Conservation (phyloP, 495 filamentous ascomycete genomes). For the Thermochaetoides thermophila region DNA sequence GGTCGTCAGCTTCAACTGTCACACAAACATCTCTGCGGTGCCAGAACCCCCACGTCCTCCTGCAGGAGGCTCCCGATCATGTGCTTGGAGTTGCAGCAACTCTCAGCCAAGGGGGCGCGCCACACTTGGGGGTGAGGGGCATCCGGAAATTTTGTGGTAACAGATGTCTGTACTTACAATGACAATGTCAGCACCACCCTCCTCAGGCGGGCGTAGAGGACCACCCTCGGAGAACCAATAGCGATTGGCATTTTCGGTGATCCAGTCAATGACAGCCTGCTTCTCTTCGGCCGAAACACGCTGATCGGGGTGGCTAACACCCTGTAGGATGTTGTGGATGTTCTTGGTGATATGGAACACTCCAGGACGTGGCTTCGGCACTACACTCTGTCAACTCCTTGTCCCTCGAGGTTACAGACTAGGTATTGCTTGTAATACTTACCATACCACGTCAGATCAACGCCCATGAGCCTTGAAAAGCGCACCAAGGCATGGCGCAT, state of each 20-base stretch:
- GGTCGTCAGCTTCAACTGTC: constrained; percentile 7
- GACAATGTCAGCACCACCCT: constrained; percentile 69
- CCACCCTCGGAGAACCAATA: constrained; percentile 63
- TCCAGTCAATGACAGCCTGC: constrained; percentile 52
- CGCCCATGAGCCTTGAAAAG: constrained; percentile 51
- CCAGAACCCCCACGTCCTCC: constrained; percentile 2
- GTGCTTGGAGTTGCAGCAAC: constrained; percentile 3
- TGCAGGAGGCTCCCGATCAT: constrained; percentile 1
- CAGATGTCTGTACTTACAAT: constrained; percentile 42
- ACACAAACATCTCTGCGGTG: neutral
- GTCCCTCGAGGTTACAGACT: neutral
- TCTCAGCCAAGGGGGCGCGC: neutral
- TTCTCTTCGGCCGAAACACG: constrained; percentile 47
- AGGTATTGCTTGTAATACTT: constrained; percentile 6
- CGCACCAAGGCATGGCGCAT: constrained; percentile 79
- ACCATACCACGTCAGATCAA: constrained; percentile 64
- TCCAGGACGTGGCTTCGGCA: constrained; percentile 70
- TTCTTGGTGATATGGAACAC: constrained; percentile 83
- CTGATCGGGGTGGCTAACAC: constrained; percentile 49
- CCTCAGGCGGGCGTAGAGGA: constrained; percentile 46
- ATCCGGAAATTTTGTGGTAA: no score
- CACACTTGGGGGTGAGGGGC: no score
- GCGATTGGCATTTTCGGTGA: constrained; percentile 56
- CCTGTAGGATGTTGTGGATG: constrained; percentile 87
- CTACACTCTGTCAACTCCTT: constrained; percentile 17